Evolutionary conservation across 2,329 filamentous ascomycete species (phyloP).

Genomic region (Colletotrichum sansevieriae): DNA sequence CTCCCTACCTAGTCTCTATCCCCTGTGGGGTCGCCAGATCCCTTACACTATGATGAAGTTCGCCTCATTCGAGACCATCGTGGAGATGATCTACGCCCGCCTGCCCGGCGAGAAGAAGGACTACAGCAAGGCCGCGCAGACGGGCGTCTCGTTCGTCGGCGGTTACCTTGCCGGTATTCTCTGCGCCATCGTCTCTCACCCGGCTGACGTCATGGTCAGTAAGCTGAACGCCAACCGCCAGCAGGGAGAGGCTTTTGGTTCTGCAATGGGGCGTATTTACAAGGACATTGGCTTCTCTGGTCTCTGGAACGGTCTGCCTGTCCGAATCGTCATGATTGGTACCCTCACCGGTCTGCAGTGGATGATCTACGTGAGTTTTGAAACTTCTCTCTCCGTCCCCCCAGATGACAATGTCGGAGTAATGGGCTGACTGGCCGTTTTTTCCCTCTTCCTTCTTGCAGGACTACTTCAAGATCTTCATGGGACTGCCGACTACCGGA

Average conservation of each 20-base stretch:
- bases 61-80: slow-evolving; percentile 90
- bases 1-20: slow-evolving; percentile 71
- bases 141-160: slow-evolving; percentile 84
- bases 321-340: slow-evolving; percentile 90
- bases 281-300: slow-evolving; percentile 86
- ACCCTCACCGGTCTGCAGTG: slow-evolving; percentile 87
- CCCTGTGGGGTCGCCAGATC: slow-evolving; percentile 92
- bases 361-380: slow-evolving; percentile 84
- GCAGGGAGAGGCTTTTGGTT: slow-evolving; percentile 81
- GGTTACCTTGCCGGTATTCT: slow-evolving; percentile 91
- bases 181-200: slow-evolving; percentile 85
- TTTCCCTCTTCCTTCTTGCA: slow-evolving; percentile 45
- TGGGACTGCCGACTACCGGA: slow-evolving; percentile 87
- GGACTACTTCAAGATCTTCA: slow-evolving; percentile 92
- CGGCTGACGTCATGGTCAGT: slow-evolving; percentile 90
- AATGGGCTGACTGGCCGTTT: slow-evolving; percentile 44
- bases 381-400: not conserved
- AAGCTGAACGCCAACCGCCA: slow-evolving; percentile 87
- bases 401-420: not conserved
- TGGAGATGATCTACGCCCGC: slow-evolving; percentile 84
- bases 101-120: slow-evolving; percentile 83
- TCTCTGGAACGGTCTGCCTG: slow-evolving; percentile 92
- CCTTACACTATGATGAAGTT: slow-evolving; percentile 96
- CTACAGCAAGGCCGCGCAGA: slow-evolving; percentile 86
- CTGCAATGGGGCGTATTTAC: slow-evolving; percentile 85